A percentile compares a stretch with the other conserved stretches of the same genome.
Evolutionary conservation across 2,329 filamentous ascomycete species (phyloP).

Genomic region (Colletotrichum liaoningense): DNA sequence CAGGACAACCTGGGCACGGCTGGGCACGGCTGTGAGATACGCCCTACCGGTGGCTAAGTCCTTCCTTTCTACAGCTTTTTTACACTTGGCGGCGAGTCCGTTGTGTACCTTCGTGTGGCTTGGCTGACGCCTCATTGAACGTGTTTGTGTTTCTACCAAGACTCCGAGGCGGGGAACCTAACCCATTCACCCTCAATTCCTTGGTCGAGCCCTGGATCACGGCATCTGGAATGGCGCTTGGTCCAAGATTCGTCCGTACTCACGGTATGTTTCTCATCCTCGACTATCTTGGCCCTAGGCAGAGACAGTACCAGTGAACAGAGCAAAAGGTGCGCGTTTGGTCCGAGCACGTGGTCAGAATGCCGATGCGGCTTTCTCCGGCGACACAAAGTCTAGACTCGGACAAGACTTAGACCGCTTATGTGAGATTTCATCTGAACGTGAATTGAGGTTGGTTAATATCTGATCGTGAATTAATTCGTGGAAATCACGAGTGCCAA

Average conservation of each 20-base stretch:
- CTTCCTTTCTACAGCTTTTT: neutral
- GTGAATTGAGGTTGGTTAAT: neutral
- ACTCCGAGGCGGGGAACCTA: neutral
- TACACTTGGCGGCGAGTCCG: neutral
- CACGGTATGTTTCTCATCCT: neutral
- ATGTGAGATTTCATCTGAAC: neutral
- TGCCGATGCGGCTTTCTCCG: neutral
- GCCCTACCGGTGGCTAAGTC: neutral
- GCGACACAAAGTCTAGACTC: neutral
- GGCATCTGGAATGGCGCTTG: neutral
- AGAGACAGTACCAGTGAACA: neutral
- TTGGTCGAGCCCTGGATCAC: neutral
- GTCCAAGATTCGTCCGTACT: neutral
- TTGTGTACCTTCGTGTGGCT: constrained; percentile 9
- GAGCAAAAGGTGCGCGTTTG: neutral
- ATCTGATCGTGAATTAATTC: neutral
- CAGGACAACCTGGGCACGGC: neutral
- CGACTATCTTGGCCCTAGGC: neutral
- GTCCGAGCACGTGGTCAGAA: neutral
- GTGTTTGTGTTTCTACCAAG: constrained; percentile 22
- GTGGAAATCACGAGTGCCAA: neutral
- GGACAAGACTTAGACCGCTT: neutral
- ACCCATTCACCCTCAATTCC: neutral
- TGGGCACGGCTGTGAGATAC: neutral
- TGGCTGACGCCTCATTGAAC: constrained; percentile 30